A percentile compares a stretch with the other conserved stretches of the same genome.
These are phyloP conservation scores for Homolaphlyctis polyrhiza DNA, from an alignment of 371 early-diverging fungal genomes.

Conservation along the genomic window DNA sequence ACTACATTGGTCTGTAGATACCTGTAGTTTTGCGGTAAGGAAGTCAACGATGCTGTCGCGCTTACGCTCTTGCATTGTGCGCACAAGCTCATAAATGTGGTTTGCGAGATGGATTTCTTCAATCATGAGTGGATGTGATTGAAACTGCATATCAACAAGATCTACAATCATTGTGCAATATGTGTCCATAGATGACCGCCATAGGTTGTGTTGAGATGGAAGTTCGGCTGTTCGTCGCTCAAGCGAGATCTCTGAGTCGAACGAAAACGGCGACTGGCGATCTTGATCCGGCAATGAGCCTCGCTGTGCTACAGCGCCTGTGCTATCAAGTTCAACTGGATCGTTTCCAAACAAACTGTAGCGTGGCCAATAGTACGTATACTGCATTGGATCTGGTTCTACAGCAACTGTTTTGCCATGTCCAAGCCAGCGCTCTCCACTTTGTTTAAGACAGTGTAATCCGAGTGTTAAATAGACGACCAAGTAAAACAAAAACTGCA, in stretches of 20 bases:
- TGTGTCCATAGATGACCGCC: not conserved
- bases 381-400: constrained; percentile 20
- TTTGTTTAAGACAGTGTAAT: too few species aligned
- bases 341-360: not conserved
- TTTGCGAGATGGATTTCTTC: constrained; percentile 31
- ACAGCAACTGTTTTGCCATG: constrained; percentile 14
- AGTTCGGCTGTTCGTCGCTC: not conserved
- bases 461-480: too few species aligned
- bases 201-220: not conserved
- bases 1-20: constrained; percentile 1
- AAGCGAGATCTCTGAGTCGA: not conserved
- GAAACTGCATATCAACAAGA: constrained; percentile 19
- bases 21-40: constrained; percentile 30
- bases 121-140: constrained; percentile 39
- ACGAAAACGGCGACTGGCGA: too few species aligned
- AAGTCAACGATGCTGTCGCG: constrained; percentile 23
- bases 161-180: constrained; percentile 18
- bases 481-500: not conserved
- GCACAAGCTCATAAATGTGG: constrained; percentile 22
- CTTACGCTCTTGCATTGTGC: constrained; percentile 19
- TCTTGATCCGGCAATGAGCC: too few species aligned
- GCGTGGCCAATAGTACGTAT: constrained; percentile 12
- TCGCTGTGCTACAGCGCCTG: not conserved
- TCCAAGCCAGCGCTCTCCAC: constrained; percentile 21
- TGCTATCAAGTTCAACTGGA: not conserved